Percentiles rank a stretch among this genome's conserved stretches.
phyloP scores from a whole-genome alignment of 768 basidiomycete genomes.

The Mycena rosella region DNA sequence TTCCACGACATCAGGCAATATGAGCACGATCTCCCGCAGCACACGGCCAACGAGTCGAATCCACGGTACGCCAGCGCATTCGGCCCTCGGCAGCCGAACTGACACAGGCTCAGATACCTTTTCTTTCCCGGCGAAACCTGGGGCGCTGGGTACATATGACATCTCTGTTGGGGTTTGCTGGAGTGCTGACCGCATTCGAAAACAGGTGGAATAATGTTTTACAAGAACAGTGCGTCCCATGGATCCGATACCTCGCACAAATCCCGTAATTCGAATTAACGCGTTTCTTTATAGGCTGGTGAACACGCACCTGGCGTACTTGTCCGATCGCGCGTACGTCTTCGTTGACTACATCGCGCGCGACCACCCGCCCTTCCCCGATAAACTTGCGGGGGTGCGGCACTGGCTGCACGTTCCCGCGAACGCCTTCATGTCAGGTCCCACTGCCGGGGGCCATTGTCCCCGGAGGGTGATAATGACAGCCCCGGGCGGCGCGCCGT shows the following conservation, averaged over 20 bases:
- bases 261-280: background rate
- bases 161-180: no score
- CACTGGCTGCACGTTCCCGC: constrained; percentile 28
- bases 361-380: constrained; percentile 29
- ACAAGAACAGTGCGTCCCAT: constrained; percentile 26
- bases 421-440: constrained; percentile 30
- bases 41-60: no score
- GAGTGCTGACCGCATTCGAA: no score
- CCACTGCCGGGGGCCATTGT: constrained; percentile 23
- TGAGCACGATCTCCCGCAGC: no score
- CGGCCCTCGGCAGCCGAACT: no score
- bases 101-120: no score
- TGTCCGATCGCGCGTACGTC: constrained; percentile 32
- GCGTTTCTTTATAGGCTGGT: constrained; percentile 8
- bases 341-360: constrained; percentile 28
- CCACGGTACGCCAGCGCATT: no score
- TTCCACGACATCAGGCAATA: no score
- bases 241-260: background rate
- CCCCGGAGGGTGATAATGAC: constrained; percentile 10
- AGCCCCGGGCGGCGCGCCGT: background rate
- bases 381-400: constrained; percentile 11
- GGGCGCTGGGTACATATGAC: no score
- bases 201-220: constrained; percentile 31
- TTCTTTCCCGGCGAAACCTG: no score
- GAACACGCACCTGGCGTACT: constrained; percentile 33